Evolutionary conservation across 192 early-diverging fungal species (phyloP).

Genomic region (Linnemannia hyalina): DNA sequence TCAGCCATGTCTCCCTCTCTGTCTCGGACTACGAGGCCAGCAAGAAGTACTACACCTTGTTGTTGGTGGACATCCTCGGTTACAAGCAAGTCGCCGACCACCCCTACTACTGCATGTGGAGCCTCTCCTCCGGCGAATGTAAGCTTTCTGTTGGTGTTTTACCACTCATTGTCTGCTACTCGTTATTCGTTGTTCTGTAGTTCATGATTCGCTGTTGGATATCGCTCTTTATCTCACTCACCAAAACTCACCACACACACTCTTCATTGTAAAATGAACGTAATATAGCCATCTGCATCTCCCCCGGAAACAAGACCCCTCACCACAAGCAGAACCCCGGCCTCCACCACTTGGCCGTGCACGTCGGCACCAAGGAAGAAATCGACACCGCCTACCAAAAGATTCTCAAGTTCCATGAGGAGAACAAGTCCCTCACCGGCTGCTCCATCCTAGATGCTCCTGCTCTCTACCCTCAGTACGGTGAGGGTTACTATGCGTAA

Average conservation of each 20-base stretch:
- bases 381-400: constrained; percentile 35
- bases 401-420: constrained; percentile 38
- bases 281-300: constrained; percentile 15
- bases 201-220: neutral
- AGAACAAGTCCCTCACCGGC: neutral
- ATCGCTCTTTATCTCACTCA: no score
- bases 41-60: constrained; percentile 42
- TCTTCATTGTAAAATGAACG: neutral
- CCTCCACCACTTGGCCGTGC: constrained; percentile 37
- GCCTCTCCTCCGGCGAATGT: constrained; percentile 1
- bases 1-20: constrained; percentile 32
- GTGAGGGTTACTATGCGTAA: constrained; percentile 39
- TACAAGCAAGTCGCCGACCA: constrained; percentile 30
- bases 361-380: constrained; percentile 10
- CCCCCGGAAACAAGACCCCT: constrained; percentile 24
- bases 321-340: constrained; percentile 42
- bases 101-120: constrained; percentile 40
- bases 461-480: constrained; percentile 40
- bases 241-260: no score
- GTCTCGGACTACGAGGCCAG: constrained; percentile 25
- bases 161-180: neutral
- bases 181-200: neutral
- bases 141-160: neutral
- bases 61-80: constrained; percentile 31
- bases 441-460: constrained; percentile 36